Evolutionary conservation across 441 rosid genomes (phyloP).

Genomic region (Biscutella auriculata): DNA sequence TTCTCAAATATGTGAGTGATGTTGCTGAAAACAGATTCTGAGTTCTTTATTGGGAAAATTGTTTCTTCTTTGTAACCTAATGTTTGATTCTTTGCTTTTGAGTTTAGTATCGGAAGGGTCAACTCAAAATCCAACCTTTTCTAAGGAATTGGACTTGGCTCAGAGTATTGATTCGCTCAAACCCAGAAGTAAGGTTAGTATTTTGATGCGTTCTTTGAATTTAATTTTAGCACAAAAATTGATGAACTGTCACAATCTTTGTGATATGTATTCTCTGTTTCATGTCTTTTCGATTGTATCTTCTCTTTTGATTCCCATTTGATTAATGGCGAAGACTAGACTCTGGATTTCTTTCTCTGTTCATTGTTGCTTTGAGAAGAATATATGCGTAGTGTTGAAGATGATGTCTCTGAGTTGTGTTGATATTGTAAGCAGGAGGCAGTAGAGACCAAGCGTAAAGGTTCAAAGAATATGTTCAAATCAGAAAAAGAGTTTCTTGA

Average conservation of each 20-base stretch:
- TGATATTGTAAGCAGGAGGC: slow-evolving; percentile 35
- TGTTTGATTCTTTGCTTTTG: slow-evolving; percentile 2
- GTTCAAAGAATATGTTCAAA: slow-evolving; percentile 42
- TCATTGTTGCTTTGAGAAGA: background rate
- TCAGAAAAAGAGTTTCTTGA: slow-evolving; percentile 78
- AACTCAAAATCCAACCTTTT: slow-evolving; percentile 21
- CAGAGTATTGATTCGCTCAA: slow-evolving; percentile 37
- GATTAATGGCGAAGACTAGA: background rate
- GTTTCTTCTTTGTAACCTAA: slow-evolving; percentile 24
- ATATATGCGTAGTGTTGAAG: background rate
- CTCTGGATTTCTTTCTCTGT: background rate
- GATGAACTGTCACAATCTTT: background rate
- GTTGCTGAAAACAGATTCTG: background rate
- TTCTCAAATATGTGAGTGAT: slow-evolving; percentile 14
- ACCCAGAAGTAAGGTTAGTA: slow-evolving; percentile 49
- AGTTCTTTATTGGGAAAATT: background rate
- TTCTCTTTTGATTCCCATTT: background rate
- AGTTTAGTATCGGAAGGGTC: slow-evolving; percentile 25
- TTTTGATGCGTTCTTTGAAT: background rate
- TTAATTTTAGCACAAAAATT: background rate
- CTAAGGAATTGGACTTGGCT: slow-evolving; percentile 32
- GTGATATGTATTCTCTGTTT: background rate
- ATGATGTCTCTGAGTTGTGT: slow-evolving; percentile 7
- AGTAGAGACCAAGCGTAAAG: slow-evolving; percentile 56
- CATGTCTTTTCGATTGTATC: background rate